Evolutionary conservation across 306 rosid genomes (phyloP).

Genomic region (Pterocarpus santalinus): DNA sequence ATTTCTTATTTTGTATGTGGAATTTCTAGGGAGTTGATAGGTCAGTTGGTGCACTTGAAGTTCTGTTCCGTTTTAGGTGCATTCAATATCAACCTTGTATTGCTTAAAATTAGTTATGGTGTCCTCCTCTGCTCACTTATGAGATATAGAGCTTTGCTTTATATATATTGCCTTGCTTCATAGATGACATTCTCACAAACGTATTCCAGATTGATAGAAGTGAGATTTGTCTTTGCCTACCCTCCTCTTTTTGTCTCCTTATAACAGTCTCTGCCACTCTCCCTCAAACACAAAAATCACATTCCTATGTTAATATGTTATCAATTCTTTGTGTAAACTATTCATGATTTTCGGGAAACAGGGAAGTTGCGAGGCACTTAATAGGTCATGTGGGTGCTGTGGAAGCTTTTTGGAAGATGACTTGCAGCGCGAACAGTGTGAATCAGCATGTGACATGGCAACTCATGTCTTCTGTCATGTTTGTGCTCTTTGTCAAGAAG

Average conservation of each 20-base stretch:
- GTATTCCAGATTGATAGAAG: constrained; percentile 2
- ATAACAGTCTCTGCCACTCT: neutral
- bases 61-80: constrained; percentile 29
- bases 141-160: neutral
- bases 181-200: constrained; percentile 25
- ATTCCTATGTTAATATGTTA: neutral
- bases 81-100: constrained; percentile 8
- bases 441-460: constrained; percentile 77
- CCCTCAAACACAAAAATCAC: neutral
- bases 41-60: constrained; percentile 38
- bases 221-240: constrained; percentile 21
- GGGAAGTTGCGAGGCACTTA: constrained; percentile 80
- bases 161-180: neutral
- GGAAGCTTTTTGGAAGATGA: constrained; percentile 79
- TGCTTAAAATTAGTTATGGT: constrained; percentile 33
- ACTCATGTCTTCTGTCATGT: constrained; percentile 89
- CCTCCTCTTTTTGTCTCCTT: neutral
- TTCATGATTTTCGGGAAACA: constrained; percentile 52
- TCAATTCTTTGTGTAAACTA: constrained; percentile 23
- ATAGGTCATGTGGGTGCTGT: constrained; percentile 88
- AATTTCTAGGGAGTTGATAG: constrained; percentile 20
- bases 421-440: constrained; percentile 77
- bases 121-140: neutral
- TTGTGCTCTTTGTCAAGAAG: constrained; percentile 97
- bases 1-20: neutral